phyloP scores from a whole-genome alignment of 2,329 filamentous ascomycete genomes.

The Neopestalotiopsis sp. region DNA sequence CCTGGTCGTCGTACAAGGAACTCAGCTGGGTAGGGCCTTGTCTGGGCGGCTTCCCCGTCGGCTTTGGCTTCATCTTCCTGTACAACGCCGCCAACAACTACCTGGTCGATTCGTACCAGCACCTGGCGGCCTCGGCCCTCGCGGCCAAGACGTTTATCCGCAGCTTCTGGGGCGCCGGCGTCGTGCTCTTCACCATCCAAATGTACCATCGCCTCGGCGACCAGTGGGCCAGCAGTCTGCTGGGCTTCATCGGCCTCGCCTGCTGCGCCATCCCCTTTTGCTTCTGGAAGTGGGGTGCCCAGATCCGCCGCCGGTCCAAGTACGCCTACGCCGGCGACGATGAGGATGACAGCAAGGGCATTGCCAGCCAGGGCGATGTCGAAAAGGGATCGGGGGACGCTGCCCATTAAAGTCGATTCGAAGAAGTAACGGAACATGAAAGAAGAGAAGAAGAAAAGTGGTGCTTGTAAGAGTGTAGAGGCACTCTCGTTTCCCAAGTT shows the following conservation, averaged over 20 bases:
- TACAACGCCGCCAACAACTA: slow-evolving; percentile 83
- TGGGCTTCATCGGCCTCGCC: slow-evolving; percentile 75
- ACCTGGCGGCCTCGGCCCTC: slow-evolving; percentile 79
- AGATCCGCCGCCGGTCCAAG: slow-evolving; percentile 70
- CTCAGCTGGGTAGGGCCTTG: slow-evolving; percentile 75
- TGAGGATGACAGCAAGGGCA: slow-evolving; percentile 34
- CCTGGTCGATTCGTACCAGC: slow-evolving; percentile 66
- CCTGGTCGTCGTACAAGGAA: slow-evolving; percentile 66
- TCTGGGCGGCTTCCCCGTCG: slow-evolving; percentile 73
- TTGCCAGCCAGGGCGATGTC: neutral
- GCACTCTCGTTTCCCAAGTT: neutral
- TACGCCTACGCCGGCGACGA: slow-evolving; percentile 74
- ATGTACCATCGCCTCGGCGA: slow-evolving; percentile 77
- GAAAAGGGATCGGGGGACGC: slow-evolving; percentile 9
- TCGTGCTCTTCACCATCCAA: slow-evolving; percentile 80
- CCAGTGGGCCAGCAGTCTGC: slow-evolving; percentile 75
- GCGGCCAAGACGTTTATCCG: slow-evolving; percentile 83
- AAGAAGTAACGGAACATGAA: neutral
- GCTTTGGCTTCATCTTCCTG: slow-evolving; percentile 83
- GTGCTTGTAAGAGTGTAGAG: neutral
- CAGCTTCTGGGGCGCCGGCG: slow-evolving; percentile 78
- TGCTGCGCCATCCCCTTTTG: slow-evolving; percentile 84
- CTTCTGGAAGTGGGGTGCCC: slow-evolving; percentile 79
- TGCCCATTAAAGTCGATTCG: neutral
- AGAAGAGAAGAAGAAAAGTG: neutral